Evolutionary conservation across 305 asterid species (phyloP).

Genomic region (Fraxinus platypoda): DNA sequence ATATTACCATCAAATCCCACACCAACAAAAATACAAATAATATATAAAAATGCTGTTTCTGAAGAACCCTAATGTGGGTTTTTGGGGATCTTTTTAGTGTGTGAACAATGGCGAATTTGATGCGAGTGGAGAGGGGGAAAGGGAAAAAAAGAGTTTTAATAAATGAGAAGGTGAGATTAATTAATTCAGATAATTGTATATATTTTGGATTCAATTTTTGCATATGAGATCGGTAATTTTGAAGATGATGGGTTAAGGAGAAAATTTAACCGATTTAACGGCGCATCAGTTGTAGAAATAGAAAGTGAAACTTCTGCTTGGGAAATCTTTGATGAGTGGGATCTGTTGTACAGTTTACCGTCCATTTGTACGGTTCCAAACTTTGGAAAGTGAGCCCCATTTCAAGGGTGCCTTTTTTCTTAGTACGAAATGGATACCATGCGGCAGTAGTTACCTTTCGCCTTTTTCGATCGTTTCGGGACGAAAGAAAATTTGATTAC

Average conservation of each 20-base stretch:
- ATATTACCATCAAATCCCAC: neutral
- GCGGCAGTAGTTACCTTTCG: no score
- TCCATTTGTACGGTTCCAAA: neutral
- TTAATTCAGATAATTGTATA: neutral
- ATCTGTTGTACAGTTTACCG: constrained; percentile 12
- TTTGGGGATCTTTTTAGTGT: constrained; percentile 9
- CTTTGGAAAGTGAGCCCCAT: no score
- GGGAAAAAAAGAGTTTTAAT: neutral
- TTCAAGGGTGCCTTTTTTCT: no score
- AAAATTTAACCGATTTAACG: neutral
- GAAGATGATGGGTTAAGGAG: neutral
- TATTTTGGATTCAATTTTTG: neutral
- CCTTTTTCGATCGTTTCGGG: no score
- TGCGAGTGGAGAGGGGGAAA: neutral
- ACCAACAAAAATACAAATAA: neutral
- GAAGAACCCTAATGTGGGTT: constrained; percentile 32
- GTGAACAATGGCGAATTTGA: constrained; percentile 1
- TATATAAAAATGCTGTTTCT: neutral
- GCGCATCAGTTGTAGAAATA: neutral
- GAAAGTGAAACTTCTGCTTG: neutral
- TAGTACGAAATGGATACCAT: no score
- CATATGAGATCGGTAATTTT: neutral
- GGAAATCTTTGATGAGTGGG: neutral
- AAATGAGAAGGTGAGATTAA: constrained; percentile 8
- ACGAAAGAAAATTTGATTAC: no score